Conservation (phyloP, 192 early-diverging fungal species). For the Coemansia reversa region DNA sequence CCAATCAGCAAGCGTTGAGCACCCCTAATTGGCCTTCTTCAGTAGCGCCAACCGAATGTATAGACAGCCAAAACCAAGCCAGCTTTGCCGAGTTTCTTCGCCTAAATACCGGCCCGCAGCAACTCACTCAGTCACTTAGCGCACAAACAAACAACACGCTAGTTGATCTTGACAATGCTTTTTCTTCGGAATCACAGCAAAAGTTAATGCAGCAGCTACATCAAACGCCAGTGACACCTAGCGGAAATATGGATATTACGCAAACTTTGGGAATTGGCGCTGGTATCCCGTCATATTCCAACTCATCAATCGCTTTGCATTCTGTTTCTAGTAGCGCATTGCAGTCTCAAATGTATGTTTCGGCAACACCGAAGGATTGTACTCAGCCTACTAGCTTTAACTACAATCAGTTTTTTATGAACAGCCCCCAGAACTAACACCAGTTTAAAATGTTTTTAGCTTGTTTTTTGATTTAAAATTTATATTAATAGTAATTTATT, state of each 20-base stretch:
- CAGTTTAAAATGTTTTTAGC: neutral
- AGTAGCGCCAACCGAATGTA: neutral
- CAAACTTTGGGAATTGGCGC: neutral
- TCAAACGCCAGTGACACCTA: neutral
- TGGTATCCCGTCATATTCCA: neutral
- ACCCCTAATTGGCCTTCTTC: constrained; percentile 7
- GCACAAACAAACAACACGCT: neutral
- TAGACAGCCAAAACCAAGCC: neutral
- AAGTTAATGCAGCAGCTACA: neutral
- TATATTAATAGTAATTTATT: neutral
- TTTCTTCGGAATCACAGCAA: neutral
- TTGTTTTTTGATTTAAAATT: neutral
- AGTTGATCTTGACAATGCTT: neutral
- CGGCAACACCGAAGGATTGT: neutral
- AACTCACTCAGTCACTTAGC: neutral
- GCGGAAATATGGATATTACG: neutral
- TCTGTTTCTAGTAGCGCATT: neutral
- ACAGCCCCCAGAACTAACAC: neutral
- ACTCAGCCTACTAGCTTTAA: neutral
- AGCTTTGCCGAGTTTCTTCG: neutral
- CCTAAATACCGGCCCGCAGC: neutral
- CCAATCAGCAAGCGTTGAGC: neutral
- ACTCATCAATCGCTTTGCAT: neutral
- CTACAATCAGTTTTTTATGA: neutral
- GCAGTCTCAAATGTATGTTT: neutral